Evolutionary conservation across 768 basidiomycete genomes (phyloP).

Genomic region (Auricularia cornea): DNA sequence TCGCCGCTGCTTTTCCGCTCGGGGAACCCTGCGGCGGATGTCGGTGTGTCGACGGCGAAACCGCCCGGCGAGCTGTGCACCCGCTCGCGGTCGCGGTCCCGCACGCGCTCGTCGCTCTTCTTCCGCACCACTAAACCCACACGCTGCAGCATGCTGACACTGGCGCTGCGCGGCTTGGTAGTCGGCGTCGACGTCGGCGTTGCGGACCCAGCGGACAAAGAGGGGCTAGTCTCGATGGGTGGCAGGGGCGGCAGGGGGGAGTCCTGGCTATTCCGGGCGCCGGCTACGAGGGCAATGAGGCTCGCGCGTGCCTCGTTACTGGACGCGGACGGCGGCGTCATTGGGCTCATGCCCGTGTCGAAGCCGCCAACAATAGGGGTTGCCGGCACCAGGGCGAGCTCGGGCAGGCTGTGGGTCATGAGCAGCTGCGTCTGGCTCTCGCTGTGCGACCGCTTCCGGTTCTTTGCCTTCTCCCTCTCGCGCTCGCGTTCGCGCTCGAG

Average conservation of each 20-base stretch:
- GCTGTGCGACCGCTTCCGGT: too few species aligned
- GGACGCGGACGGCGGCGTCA: background rate
- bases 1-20: conserved; percentile 36
- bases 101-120: conserved; percentile 68
- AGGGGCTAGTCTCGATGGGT: background rate
- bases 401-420: background rate
- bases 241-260: background rate
- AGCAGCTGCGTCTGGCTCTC: background rate
- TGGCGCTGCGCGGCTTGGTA: conserved; percentile 71
- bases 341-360: background rate
- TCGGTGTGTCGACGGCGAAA: background rate
- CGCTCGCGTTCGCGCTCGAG: background rate
- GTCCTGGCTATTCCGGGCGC: background rate
- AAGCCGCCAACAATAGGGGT: background rate
- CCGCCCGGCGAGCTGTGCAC: background rate
- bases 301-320: background rate
- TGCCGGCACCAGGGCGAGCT: background rate
- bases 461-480: background rate
- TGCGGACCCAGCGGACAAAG: conserved; percentile 45
- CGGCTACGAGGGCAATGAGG: background rate
- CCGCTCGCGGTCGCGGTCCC: conserved; percentile 8
- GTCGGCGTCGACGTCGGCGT: conserved; percentile 30
- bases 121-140: conserved; percentile 74
- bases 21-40: conserved; percentile 15
- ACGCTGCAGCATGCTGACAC: conserved; percentile 93